Evolutionary conservation across 2,329 filamentous ascomycete species (phyloP).

Genomic region (Fusarium decemcellulare): DNA sequence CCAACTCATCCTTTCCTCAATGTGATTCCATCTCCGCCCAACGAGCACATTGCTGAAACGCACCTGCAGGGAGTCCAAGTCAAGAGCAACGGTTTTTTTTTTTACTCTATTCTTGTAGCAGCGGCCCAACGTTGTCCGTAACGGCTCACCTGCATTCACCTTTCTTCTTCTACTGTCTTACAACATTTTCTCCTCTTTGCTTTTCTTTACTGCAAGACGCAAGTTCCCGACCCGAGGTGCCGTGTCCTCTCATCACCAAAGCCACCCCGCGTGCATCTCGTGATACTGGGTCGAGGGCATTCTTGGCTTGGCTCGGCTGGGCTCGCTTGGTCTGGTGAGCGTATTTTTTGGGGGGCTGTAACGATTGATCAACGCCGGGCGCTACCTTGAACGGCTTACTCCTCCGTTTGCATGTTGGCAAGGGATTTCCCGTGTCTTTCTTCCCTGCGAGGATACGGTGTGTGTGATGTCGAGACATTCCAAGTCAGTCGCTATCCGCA

Average conservation of each 20-base stretch:
- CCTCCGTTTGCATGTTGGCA: not conserved
- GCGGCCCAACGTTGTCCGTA: not conserved
- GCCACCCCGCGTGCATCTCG: not conserved
- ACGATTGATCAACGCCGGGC: conserved; percentile 5
- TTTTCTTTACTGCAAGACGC: conserved; percentile 2
- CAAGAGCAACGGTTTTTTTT: too few relatives aligned
- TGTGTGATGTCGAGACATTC: conserved; percentile 1
- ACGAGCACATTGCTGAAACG: not conserved
- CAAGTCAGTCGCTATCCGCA: not conserved
- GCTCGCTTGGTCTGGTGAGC: not conserved
- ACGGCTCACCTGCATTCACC: not conserved
- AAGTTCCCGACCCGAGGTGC: not conserved
- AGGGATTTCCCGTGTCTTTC: not conserved
- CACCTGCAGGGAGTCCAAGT: not conserved
- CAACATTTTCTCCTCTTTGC: conserved; percentile 1
- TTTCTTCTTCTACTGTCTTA: conserved; percentile 9
- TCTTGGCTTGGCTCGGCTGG: conserved; percentile 12
- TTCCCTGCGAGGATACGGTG: not conserved
- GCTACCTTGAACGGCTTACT: not conserved
- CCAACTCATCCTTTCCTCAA: not conserved
- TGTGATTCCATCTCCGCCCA: conserved; percentile 19
- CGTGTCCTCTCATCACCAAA: not conserved
- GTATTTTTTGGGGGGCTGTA: not conserved
- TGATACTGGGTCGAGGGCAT: conserved; percentile 8
- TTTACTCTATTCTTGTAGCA: not conserved